Evolutionary conservation across 31 red algal species (phyloP).

Genomic region (Pterothamnion heteromorphum): DNA sequence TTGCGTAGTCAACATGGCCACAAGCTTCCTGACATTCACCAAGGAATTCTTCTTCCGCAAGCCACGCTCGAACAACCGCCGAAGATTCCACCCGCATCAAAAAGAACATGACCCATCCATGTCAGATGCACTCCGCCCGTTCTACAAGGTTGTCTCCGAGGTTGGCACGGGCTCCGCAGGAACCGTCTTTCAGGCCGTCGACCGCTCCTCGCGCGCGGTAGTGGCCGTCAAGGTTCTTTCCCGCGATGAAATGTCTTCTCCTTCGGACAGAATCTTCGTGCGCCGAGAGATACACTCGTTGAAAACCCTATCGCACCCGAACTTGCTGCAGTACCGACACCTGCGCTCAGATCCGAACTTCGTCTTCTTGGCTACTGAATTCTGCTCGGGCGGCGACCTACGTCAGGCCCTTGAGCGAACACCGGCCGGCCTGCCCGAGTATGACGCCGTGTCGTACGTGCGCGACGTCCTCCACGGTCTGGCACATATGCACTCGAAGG

Average conservation of each 20-base stretch:
- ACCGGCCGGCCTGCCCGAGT: slow-evolving; percentile 41
- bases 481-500: slow-evolving; percentile 31
- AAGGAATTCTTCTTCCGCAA: no score
- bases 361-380: slow-evolving; percentile 88
- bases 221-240: slow-evolving; percentile 4
- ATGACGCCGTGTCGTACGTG: slow-evolving; percentile 55
- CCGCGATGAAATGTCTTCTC: no score
- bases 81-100: no score
- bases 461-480: slow-evolving; percentile 63
- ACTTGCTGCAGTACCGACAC: no score
- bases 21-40: no score
- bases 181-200: neutral
- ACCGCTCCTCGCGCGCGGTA: neutral
- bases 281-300: no score
- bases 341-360: no score
- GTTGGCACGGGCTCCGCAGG: neutral
- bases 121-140: neutral
- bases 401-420: slow-evolving; percentile 58
- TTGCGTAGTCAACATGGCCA: no score
- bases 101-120: no score
- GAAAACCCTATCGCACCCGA: no score
- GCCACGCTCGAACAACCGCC: no score
- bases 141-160: neutral
- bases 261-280: no score
- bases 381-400: slow-evolving; percentile 86